Evolutionary conservation across 2,329 filamentous ascomycete genomes (phyloP), one percentile per base, ranked within the genome.

Genomic region (Talaromyces sp.): DNA sequence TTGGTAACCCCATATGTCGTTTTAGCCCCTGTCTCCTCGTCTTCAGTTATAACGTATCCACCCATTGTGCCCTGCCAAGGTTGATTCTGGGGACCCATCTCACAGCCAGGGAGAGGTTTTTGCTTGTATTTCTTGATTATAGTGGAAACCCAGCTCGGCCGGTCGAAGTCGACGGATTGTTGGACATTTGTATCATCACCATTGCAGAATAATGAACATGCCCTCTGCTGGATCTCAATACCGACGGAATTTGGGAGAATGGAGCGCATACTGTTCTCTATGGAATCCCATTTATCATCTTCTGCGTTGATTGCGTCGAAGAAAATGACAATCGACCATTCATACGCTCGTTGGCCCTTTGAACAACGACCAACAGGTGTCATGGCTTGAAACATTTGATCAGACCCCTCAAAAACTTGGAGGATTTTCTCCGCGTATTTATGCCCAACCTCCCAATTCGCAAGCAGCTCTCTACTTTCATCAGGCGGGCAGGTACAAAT

Each of bases 171-270:
- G 35, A 45, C 19, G 16, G 45, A 37, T 47, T 37, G 14, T 50
- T 47, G 6, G 14, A 27, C 11, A 31, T 50, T 31, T 16, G 4
- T 22, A 35, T 33, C 49, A 33, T 52, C 49, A 52, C 6, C n/a
- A 11, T 52, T 52, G 27, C 31, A 50, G 52, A 63, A 49, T 33
- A 63, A 63, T 19, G 62, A 14, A 9, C 62, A 31, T 41, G 50
- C 24, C 14, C 50, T n/a, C 13, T 63, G 62, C n/a, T 43, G 62
- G 27, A 63, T 63, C 14, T 63, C 62, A 39, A 63, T 50, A 39
- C 41, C 41, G 11, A 63, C 41, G 3, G 41, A 22, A 16, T 2
- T 11, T 37, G 52, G 62, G 13, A 63, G 41, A 49, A 63, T 39
- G 6, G 52, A n/a, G 3, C 33, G 50, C 13, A 63, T 47, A n/a